Evolutionary conservation across 2,329 filamentous ascomycete species (phyloP).

Genomic region (Monosporascus sp.): DNA sequence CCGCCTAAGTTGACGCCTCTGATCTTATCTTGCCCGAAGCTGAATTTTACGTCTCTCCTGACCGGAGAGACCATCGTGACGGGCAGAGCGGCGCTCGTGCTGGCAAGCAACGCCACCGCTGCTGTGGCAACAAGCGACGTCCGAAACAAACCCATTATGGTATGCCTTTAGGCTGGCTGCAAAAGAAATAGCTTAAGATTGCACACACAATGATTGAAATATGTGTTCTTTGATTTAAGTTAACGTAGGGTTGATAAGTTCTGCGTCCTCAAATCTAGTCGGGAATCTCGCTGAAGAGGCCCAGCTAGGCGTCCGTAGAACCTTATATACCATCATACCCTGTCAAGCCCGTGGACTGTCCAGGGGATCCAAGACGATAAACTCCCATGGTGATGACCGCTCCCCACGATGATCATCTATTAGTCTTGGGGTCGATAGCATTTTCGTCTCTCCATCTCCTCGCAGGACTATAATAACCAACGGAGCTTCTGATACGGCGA

Average conservation of each 20-base stretch:
- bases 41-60: constrained; percentile 6
- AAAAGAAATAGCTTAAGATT: too few relatives aligned
- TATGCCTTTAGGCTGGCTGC: not conserved
- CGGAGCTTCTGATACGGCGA: not conserved
- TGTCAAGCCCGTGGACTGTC: too few relatives aligned
- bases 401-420: not conserved
- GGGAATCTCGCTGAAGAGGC: too few relatives aligned
- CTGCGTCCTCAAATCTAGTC: too few relatives aligned
- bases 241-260: too few relatives aligned
- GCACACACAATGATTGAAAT: too few relatives aligned
- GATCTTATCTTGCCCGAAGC: constrained; percentile 9
- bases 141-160: not conserved
- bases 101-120: constrained; percentile 1
- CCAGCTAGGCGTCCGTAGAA: too few relatives aligned
- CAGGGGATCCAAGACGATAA: too few relatives aligned
- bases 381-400: not conserved
- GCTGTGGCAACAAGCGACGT: not conserved
- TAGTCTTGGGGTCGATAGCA: not conserved
- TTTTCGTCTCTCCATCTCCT: not conserved
- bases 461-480: not conserved
- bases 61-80: not conserved
- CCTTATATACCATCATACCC: too few relatives aligned
- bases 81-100: constrained; percentile 1
- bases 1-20: constrained; percentile 17
- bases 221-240: too few relatives aligned